phyloP scores from a whole-genome alignment of 2,329 filamentous ascomycete genomes.

The Monilinia aucupariae region DNA sequence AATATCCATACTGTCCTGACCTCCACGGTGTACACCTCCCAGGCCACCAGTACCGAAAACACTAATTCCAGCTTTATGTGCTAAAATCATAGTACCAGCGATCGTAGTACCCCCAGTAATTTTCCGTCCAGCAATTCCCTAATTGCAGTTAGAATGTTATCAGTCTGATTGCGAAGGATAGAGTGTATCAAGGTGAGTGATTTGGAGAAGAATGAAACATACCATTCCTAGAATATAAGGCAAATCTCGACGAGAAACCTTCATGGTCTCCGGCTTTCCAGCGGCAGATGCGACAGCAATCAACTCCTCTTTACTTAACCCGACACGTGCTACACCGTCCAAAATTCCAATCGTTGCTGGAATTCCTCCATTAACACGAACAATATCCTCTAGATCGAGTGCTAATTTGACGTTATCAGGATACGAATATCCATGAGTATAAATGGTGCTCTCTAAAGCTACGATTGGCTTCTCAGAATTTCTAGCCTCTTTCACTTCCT shows the following conservation, averaged over 20 bases:
- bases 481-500: constrained; percentile 72
- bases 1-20: constrained; percentile 81
- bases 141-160: constrained; percentile 13
- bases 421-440: constrained; percentile 84
- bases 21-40: constrained; percentile 88
- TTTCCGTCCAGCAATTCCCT: constrained; percentile 60
- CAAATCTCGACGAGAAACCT: constrained; percentile 83
- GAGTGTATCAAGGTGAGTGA: neutral
- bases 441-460: constrained; percentile 91
- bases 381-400: constrained; percentile 69
- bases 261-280: constrained; percentile 62
- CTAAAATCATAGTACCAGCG: constrained; percentile 85
- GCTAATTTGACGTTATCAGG: constrained; percentile 71
- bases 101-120: constrained; percentile 91
- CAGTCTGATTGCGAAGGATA: neutral
- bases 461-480: constrained; percentile 74
- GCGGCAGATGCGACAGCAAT: constrained; percentile 61
- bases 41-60: constrained; percentile 94
- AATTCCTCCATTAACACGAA: constrained; percentile 73
- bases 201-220: constrained; percentile 33
- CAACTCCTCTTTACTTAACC: constrained; percentile 67
- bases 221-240: constrained; percentile 75
- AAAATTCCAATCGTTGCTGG: constrained; percentile 89
- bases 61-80: constrained; percentile 78
- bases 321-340: constrained; percentile 75